Conservation (phyloP, 208 protist genomes). For the Acanthamoeba healyi region DNA sequence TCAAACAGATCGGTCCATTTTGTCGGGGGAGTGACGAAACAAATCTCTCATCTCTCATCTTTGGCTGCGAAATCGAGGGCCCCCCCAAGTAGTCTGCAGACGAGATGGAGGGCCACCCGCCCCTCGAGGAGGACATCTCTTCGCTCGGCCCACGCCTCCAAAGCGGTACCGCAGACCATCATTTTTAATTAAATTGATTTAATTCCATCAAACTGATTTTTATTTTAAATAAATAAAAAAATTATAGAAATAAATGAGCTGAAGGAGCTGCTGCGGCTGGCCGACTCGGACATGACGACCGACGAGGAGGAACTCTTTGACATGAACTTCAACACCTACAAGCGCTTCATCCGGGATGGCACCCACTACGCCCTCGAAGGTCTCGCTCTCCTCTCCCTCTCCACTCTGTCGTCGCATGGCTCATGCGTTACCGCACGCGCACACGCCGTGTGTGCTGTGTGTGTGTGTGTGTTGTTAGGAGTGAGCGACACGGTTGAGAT, state of each 20-base stretch:
- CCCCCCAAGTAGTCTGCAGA: too few relatives aligned
- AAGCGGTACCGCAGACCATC: background rate
- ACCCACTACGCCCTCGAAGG: conserved; percentile 51
- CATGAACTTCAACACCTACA: conserved; percentile 49
- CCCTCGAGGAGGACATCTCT: background rate
- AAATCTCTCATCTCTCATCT: too few relatives aligned
- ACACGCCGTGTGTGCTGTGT: background rate
- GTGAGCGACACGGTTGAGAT: conserved; percentile 58
- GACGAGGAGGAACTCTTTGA: conserved; percentile 14
- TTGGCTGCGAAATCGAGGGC: too few relatives aligned
- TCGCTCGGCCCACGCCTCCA: background rate
- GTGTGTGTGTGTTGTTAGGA: background rate
- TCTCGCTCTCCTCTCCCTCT: background rate
- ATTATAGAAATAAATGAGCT: conserved; percentile 49
- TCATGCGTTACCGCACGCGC: too few relatives aligned
- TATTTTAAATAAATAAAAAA: too few relatives aligned
- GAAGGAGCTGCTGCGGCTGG: background rate
- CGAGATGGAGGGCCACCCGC: background rate
- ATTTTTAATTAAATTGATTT: too few relatives aligned
- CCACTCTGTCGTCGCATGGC: too few relatives aligned
- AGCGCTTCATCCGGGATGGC: conserved; percentile 62
- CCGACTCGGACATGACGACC: background rate
- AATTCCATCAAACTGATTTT: too few relatives aligned
- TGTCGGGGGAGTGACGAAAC: too few relatives aligned
- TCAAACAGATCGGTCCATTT: too few relatives aligned